Evolutionary conservation across 2,329 filamentous ascomycete genomes (phyloP).

Genomic region (Colletotrichum camelliae): DNA sequence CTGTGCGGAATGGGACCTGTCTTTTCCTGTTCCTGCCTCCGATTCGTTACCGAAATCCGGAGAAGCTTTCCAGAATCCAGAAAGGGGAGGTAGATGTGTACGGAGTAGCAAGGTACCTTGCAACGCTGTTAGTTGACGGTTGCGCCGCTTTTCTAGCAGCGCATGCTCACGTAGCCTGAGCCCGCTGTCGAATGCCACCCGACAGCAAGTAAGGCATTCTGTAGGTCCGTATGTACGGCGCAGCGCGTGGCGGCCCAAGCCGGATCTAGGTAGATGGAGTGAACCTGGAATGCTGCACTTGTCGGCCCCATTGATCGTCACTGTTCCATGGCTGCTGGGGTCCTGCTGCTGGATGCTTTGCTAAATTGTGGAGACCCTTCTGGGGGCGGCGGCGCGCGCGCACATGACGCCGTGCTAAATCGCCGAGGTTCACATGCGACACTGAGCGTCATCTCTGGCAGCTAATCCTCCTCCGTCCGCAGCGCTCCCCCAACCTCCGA

Average conservation of each 20-base stretch:
- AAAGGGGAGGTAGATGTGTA: neutral
- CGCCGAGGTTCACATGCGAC: conserved; percentile 26
- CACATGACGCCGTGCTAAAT: conserved; percentile 20
- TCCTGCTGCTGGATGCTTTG: neutral
- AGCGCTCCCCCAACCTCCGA: conserved; percentile 5
- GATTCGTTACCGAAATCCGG: neutral
- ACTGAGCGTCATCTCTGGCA: conserved; percentile 16
- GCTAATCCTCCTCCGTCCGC: conserved; percentile 11
- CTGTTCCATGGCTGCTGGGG: neutral
- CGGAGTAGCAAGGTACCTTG: neutral
- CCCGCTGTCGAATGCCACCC: neutral
- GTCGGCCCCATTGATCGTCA: neutral
- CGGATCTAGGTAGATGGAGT: neutral
- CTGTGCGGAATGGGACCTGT: neutral
- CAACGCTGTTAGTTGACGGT: neutral
- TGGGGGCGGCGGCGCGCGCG: neutral
- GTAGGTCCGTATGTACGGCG: neutral
- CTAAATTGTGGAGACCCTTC: neutral
- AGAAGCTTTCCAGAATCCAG: neutral
- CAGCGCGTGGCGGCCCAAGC: neutral
- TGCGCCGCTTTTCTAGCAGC: neutral
- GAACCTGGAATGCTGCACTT: neutral
- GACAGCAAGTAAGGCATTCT: neutral
- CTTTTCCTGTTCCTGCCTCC: neutral
- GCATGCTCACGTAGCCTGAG: neutral